These are phyloP conservation scores for Wickerhamiella shivajii DNA, from an alignment of 805 yeast species.

Conservation along the genomic window DNA sequence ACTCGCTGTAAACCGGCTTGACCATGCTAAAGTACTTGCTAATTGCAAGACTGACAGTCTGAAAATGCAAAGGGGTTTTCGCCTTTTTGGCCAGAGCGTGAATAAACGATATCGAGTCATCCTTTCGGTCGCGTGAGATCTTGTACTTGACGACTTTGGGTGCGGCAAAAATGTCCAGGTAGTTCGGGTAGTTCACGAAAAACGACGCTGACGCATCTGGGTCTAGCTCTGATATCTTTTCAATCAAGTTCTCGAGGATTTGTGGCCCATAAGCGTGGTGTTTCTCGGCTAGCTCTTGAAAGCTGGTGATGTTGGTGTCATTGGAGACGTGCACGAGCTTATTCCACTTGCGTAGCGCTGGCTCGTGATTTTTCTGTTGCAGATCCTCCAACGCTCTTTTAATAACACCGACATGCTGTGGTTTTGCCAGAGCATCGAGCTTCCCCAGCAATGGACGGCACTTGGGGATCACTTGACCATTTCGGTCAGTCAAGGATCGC, in stretches of 20 bases:
- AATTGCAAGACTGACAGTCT: slow-evolving; percentile 3
- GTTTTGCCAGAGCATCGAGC: slow-evolving; percentile 1
- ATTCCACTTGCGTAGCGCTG: slow-evolving; percentile 1
- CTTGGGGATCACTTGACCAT: slow-evolving; percentile 1
- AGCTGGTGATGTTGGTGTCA: neutral
- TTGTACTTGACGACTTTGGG: slow-evolving; percentile 2
- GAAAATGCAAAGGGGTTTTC: neutral
- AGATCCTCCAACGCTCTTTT: neutral
- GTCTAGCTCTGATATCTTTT: neutral
- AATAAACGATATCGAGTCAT: neutral
- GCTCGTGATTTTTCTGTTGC: neutral
- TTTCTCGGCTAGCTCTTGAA: neutral
- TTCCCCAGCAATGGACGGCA: neutral
- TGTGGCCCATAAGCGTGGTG: neutral
- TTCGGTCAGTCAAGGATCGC: neutral
- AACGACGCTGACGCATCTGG: neutral
- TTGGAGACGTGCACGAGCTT: neutral
- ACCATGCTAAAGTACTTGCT: neutral
- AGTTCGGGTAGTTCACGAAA: neutral
- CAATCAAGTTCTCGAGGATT: neutral
- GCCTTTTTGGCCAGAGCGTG: neutral
- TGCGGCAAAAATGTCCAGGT: neutral
- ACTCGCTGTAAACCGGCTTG: neutral
- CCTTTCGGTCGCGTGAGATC: neutral
- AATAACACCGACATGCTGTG: neutral